Base-by-base conservation (phyloP, 169 alveolate species). In the Cryptosporidium ubiquitum region DNA sequence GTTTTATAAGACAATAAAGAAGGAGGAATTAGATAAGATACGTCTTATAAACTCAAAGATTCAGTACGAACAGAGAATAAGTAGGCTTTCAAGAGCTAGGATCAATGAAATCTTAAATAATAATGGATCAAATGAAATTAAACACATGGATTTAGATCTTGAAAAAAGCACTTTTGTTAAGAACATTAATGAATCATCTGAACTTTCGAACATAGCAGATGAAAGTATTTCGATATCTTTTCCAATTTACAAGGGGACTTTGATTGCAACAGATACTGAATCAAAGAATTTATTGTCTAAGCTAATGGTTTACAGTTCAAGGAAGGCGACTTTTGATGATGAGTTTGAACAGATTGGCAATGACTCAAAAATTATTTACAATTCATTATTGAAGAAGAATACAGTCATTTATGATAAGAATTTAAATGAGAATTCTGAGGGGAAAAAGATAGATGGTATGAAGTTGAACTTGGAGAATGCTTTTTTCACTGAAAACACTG, bases 261-360 rank as follows among this genome's bases (percentile, higher is more conserved):
- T 79, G 39, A 40, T 79, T 61, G 73, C 89, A 37, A 61, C 75
- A 39, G 52, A 47, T 3, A 60, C 9, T 42, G 89, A 79, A 61
- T 79, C 89, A 10, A 64, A 42, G 35, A 79, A 61, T 79, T 61
- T 64, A 14, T 35, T 79, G 4, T 61, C 75, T 3, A 79, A 79
- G 37, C 18, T 79, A 14, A 61, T 64, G 75, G 75, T 61, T 58
- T 7, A 64, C 26, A 79, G 18, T 79, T 61, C 75, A 40, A 58
- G 35, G 61, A 79, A 64, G 16, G 52, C 68, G 42, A 61, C 79
- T 1, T 79, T n/a, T 61, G 89, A 64, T 20, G 75, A 79, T 79
- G 89, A 79, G 61, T 40, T 61, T 61, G 75, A 79, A 18, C 89
- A 79, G 20, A 42, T 58, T 39, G 89, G 75, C 7, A 64, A 49